These are phyloP conservation scores for Penicillium sp. DNA, from an alignment of 2,329 filamentous ascomycete genomes.

Conservation along the genomic window DNA sequence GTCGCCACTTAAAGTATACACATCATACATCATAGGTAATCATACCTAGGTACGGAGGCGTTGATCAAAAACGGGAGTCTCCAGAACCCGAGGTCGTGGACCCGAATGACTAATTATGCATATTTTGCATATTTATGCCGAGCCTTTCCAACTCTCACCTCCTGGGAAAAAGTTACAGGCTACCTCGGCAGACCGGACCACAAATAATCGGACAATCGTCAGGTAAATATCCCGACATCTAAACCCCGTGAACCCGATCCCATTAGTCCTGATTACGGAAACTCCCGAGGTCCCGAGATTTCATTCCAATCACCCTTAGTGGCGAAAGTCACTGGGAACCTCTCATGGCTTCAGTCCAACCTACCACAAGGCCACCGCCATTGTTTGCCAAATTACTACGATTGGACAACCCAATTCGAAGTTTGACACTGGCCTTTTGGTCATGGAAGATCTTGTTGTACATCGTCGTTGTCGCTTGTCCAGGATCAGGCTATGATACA, in stretches of 20 bases:
- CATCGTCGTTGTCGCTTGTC: slow-evolving; percentile 50
- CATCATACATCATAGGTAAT: background rate
- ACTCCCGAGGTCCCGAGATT: background rate
- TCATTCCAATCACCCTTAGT: background rate
- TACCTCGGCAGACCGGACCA: background rate
- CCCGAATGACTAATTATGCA: slow-evolving; percentile 16
- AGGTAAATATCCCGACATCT: background rate
- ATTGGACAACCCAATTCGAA: slow-evolving; percentile 33
- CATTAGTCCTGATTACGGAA: background rate
- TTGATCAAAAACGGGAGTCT: background rate
- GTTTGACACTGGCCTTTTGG: slow-evolving; percentile 46
- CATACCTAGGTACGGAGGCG: no score
- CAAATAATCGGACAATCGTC: background rate
- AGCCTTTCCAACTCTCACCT: background rate
- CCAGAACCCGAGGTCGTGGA: background rate
- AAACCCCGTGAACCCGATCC: background rate
- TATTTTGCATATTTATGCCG: background rate
- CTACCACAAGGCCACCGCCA: slow-evolving; percentile 10
- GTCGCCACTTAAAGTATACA: background rate
- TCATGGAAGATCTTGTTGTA: slow-evolving; percentile 59
- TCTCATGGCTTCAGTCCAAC: slow-evolving; percentile 17
- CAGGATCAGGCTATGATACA: slow-evolving; percentile 63
- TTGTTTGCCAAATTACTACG: slow-evolving; percentile 23
- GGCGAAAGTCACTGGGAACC: background rate
- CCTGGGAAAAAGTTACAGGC: background rate